A percentile compares a stretch with the other conserved stretches of the same genome.
Evolutionary conservation across 257 asterid species (phyloP).

Genomic region (Nyctanthes arbortristis): DNA sequence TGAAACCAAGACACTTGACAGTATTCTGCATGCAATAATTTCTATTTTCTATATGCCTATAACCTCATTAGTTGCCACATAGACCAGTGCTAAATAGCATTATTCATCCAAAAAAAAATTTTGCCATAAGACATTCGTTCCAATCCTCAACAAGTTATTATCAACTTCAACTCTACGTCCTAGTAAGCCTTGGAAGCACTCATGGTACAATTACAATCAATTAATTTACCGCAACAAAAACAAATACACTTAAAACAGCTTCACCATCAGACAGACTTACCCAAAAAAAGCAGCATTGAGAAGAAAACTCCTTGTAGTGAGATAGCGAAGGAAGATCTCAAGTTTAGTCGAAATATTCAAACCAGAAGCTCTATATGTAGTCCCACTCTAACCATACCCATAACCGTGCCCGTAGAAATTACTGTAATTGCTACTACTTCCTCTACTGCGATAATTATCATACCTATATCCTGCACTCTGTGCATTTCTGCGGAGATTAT

Average conservation of each 20-base stretch:
- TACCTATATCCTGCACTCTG: conserved; percentile 22
- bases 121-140: too few species aligned
- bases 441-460: conserved; percentile 22
- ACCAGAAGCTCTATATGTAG: conserved; percentile 38
- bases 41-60: too few species aligned
- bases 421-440: conserved; percentile 25
- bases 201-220: not conserved
- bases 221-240: not conserved
- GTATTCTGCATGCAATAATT: too few species aligned
- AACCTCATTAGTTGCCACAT: too few species aligned
- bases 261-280: conserved; percentile 36
- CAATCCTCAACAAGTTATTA: too few species aligned
- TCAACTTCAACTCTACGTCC: not conserved
- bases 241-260: not conserved
- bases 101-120: too few species aligned
- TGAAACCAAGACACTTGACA: too few species aligned
- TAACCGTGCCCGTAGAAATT: conserved; percentile 32
- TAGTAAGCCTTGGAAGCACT: too few species aligned
- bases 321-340: conserved; percentile 60
- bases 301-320: conserved; percentile 60
- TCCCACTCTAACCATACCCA: conserved; percentile 41
- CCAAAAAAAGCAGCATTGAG: conserved; percentile 69
- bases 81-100: too few species aligned
- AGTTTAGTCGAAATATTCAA: conserved; percentile 35
- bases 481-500: conserved; percentile 42